Evolutionary conservation across 192 early-diverging fungal species (phyloP), one percentile per base, ranked within the genome.

Genomic region (Linnemannia zychae): DNA sequence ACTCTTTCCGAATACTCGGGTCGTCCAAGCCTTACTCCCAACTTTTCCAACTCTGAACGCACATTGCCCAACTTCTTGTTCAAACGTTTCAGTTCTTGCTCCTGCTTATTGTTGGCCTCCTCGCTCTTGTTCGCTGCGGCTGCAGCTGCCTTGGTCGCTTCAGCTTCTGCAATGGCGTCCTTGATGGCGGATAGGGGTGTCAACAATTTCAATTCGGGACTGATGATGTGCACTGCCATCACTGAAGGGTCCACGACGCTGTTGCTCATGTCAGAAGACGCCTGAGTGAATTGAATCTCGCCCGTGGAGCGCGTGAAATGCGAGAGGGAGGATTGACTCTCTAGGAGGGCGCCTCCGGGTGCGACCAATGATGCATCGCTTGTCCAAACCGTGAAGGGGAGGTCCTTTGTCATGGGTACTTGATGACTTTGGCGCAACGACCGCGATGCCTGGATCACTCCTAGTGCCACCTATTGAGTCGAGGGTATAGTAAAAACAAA

Each of bases 391-490:
- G 71, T 88, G 67, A 91, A 89, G 3, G 90, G 90, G 38, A 91
- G 57, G n/a, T 76, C 69, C 22, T 84, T 82, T 12, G 82, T 77
- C 37, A 89, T 74, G 53, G 87, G 87, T 16, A 91, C 86, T 60
- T 90, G 88, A 57, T 92, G 87, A 37, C 81, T 87, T 57, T 92
- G 92, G 12, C 92, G 86, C 48, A 92, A 48, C 4, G 92, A 90
- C 13, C 92, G 82, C 34, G 88, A 87, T 3, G 90, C 92, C 70
- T 89, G 90, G 22, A 92, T 90, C 34, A 92, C 79, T 28, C 75
- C 70, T 24, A 92, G 71, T 12, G 89, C 75, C 16, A 71, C 77
- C 90, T 91, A 72, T 16, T 11, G 5, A 24, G 15, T 34, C 7
- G 11, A 52, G 37, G 1, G n/a, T n/a, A n/a, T n/a, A 37, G 20